Conservation (phyloP, 1,284 basidiomycete species). For the Leccinum solheimii region DNA sequence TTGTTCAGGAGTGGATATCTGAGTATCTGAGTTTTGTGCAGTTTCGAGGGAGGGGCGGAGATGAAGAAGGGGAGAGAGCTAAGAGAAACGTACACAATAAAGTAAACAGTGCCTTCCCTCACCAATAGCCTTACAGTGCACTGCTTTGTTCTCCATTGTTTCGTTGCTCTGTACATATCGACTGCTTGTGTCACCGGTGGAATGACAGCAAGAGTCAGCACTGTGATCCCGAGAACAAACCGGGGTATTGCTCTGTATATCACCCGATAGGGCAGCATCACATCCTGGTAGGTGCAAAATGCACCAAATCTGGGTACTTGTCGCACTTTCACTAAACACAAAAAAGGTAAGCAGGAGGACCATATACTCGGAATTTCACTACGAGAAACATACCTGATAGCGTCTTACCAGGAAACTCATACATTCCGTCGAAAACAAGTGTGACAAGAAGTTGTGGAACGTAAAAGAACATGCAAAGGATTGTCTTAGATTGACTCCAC, state of each 20-base stretch:
- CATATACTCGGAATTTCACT: background rate
- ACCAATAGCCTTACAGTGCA: conserved; percentile 6
- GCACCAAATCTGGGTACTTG: background rate
- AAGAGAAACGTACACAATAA: conserved; percentile 15
- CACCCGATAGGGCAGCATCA: background rate
- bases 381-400: conserved; percentile 3
- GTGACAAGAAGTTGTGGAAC: no score
- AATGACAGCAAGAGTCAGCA: conserved; percentile 12
- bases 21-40: background rate
- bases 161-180: conserved; percentile 12
- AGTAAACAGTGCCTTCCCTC: conserved; percentile 19
- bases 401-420: background rate
- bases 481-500: conserved; percentile 7
- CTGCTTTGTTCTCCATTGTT: conserved; percentile 10
- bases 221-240: background rate
- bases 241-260: conserved; percentile 16
- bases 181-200: conserved; percentile 6
- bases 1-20: background rate
- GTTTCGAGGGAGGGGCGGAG: background rate
- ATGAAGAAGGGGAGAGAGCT: background rate
- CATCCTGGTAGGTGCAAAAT: conserved; percentile 2
- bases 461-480: background rate
- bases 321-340: conserved; percentile 3
- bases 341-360: background rate
- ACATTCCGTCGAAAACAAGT: conserved; percentile 6